phyloP scores from a whole-genome alignment of 2,329 filamentous ascomycete genomes.

The Ambrosiella xylebori region DNA sequence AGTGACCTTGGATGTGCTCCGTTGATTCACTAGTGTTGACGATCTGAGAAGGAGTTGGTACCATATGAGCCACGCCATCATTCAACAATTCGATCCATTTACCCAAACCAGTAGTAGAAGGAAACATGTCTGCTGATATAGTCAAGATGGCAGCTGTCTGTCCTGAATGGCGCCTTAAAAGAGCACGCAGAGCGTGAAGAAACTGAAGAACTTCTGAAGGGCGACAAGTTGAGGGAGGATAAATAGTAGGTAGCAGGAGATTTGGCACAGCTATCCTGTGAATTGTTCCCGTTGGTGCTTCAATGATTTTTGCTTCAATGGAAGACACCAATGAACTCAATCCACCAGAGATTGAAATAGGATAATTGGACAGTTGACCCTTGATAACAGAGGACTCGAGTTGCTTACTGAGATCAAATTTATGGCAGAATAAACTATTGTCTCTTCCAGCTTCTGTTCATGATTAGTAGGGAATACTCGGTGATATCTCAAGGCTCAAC shows the following conservation, averaged over 20 bases:
- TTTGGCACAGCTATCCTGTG: constrained; percentile 76
- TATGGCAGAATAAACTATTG: constrained; percentile 44
- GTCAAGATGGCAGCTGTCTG: constrained; percentile 58
- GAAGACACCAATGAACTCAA: constrained; percentile 37
- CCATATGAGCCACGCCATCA: constrained; percentile 72
- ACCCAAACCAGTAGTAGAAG: constrained; percentile 55
- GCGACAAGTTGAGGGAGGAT: constrained; percentile 49
- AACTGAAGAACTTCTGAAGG: constrained; percentile 65
- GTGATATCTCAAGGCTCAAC: background rate
- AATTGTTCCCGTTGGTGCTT: constrained; percentile 40
- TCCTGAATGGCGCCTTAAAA: constrained; percentile 50
- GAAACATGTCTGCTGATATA: constrained; percentile 63
- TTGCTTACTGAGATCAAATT: constrained; percentile 53
- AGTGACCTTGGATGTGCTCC: constrained; percentile 44
- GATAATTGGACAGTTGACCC: constrained; percentile 29
- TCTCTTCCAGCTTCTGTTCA: constrained; percentile 10
- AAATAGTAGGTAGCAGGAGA: constrained; percentile 72
- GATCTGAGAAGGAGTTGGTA: constrained; percentile 10
- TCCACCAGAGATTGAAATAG: constrained; percentile 1
- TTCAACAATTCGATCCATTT: constrained; percentile 73
- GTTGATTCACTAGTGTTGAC: constrained; percentile 6
- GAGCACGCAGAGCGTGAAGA: constrained; percentile 56
- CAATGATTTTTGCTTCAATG: constrained; percentile 37
- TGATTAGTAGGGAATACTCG: background rate
- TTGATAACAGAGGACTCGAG: constrained; percentile 33